phyloP scores from a whole-genome alignment of 352 stramenopile genomes.

The Bremia lactucae region DNA sequence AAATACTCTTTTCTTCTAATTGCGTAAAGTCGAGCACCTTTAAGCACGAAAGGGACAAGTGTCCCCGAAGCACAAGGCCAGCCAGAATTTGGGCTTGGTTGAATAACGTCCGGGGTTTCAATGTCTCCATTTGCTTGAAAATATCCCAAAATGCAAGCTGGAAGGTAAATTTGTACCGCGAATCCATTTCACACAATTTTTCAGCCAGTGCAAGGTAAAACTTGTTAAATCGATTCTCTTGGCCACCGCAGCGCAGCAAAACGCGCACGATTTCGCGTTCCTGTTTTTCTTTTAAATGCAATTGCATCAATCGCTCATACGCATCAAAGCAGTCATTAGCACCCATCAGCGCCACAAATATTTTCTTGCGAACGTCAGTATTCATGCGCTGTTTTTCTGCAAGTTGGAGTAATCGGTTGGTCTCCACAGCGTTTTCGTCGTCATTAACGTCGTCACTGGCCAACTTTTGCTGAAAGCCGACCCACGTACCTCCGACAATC shows the following conservation, averaged over 20 bases:
- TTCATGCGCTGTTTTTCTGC: conserved; percentile 97
- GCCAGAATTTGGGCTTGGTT: conserved; percentile 86
- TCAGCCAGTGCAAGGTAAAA: conserved; percentile 91
- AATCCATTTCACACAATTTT: conserved; percentile 91
- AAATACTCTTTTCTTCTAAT: conserved; percentile 69
- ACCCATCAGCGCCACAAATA: conserved; percentile 96
- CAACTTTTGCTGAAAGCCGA: conserved; percentile 42
- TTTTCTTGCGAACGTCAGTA: conserved; percentile 89
- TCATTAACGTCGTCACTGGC: conserved; percentile 22
- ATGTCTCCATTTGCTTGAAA: conserved; percentile 88
- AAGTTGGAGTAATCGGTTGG: conserved; percentile 79
- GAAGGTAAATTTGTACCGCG: conserved; percentile 92
- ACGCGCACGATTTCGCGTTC: conserved; percentile 93
- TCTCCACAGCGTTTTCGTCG: conserved; percentile 20
- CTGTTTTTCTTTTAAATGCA: conserved; percentile 85
- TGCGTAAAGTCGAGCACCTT: conserved; percentile 91
- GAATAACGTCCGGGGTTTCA: conserved; percentile 81
- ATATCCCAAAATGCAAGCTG: conserved; percentile 95
- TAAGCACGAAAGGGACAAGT: conserved; percentile 73
- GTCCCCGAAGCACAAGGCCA: conserved; percentile 48
- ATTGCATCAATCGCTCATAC: conserved; percentile 89
- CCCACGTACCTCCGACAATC: conserved; percentile 93
- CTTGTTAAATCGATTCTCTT: conserved; percentile 88
- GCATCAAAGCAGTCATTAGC: conserved; percentile 91
- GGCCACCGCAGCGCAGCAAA: conserved; percentile 87